Conservation (phyloP, 1,284 basidiomycete species). For the Fomitopsis pinicola region DNA sequence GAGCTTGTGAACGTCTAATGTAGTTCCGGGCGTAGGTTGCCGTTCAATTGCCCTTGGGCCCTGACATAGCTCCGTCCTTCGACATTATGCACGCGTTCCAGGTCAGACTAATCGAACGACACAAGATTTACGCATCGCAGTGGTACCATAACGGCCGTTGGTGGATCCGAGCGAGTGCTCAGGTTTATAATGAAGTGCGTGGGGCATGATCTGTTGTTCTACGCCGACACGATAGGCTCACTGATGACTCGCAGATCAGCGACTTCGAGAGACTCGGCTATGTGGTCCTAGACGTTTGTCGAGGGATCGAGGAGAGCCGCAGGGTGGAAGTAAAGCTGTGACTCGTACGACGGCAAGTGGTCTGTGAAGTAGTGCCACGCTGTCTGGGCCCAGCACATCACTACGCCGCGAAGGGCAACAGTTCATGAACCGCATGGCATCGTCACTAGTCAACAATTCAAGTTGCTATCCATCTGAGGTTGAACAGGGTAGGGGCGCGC, state of each 20-base stretch:
- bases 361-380: too few relatives aligned
- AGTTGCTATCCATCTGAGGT: too few relatives aligned
- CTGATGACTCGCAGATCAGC: neutral
- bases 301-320: neutral
- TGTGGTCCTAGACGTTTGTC: neutral
- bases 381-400: too few relatives aligned
- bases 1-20: too few relatives aligned
- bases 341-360: too few relatives aligned
- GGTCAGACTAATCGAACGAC: constrained; percentile 32
- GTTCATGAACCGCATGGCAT: too few relatives aligned
- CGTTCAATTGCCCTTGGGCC: constrained; percentile 50
- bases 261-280: neutral
- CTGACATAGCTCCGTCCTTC: constrained; percentile 18
- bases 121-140: constrained; percentile 35
- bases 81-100: constrained; percentile 31
- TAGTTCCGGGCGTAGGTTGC: constrained; percentile 36
- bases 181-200: constrained; percentile 39
- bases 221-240: neutral
- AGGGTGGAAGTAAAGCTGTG: too few relatives aligned
- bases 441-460: too few relatives aligned
- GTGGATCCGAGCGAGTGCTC: constrained; percentile 66
- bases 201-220: neutral
- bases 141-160: constrained; percentile 56
- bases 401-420: too few relatives aligned
- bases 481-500: too few relatives aligned